A percentile compares a stretch with the other conserved stretches of the same genome.
Evolutionary conservation across 1,284 basidiomycete species (phyloP).

Genomic region (Sanghuangporus sanghuang): DNA sequence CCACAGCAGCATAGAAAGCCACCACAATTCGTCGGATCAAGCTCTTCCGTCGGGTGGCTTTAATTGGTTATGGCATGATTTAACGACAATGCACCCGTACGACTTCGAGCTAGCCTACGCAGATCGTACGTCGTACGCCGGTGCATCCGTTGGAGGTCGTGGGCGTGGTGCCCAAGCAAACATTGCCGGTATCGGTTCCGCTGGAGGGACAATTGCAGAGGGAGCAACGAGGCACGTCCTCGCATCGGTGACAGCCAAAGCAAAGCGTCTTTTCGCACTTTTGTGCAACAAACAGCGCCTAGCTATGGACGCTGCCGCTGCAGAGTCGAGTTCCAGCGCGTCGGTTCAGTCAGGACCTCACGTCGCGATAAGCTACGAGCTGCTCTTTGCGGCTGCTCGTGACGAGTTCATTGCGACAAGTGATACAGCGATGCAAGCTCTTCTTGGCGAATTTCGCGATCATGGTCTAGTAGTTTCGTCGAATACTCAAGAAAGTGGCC

Average conservation of each 20-base stretch:
- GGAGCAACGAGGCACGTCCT: conserved; percentile 81
- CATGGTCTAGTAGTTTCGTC: conserved; percentile 72
- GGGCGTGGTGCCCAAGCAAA: conserved; percentile 24
- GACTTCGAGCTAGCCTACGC: conserved; percentile 69
- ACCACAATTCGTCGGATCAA: conserved; percentile 10
- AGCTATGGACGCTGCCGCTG: conserved; percentile 37
- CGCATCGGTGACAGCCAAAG: conserved; percentile 81
- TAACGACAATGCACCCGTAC: conserved; percentile 80
- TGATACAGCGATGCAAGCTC: conserved; percentile 75
- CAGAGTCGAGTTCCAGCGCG: conserved; percentile 15
- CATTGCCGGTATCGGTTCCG: neutral
- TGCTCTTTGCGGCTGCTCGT: conserved; percentile 58
- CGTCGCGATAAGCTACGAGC: conserved; percentile 57
- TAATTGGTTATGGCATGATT: conserved; percentile 85
- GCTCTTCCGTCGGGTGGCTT: conserved; percentile 47
- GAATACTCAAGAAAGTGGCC: conserved; percentile 31
- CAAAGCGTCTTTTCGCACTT: conserved; percentile 72
- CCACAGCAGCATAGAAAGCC: conserved; percentile 28
- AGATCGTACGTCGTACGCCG: conserved; percentile 58
- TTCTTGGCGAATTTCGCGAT: conserved; percentile 86
- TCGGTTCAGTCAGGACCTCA: conserved; percentile 30
- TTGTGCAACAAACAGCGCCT: conserved; percentile 64
- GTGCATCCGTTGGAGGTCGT: conserved; percentile 37
- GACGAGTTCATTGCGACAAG: conserved; percentile 85
- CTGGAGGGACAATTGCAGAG: conserved; percentile 56